These are phyloP conservation scores for Cichorium intybus DNA, from an alignment of 140 eudicot species.

Conservation along the genomic window DNA sequence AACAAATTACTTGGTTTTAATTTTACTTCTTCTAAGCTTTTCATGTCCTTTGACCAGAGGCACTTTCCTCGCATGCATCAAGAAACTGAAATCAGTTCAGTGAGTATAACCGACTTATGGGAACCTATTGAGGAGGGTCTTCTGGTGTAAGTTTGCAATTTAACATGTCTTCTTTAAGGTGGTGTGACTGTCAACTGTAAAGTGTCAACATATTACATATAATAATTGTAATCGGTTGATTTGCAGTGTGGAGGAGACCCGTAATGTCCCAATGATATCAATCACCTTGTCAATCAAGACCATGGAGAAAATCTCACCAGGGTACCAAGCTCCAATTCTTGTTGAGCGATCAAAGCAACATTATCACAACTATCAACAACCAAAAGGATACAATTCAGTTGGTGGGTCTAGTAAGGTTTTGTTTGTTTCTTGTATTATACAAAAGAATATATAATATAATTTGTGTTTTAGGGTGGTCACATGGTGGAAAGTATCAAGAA, in stretches of 20 bases:
- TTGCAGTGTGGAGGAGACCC: conserved; percentile 90
- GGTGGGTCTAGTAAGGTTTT: conserved; percentile 25
- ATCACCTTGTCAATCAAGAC: conserved; percentile 78
- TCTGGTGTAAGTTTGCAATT: conserved; percentile 55
- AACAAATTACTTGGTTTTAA: neutral
- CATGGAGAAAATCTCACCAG: conserved; percentile 86
- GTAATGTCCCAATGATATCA: conserved; percentile 94
- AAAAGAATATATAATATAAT: neutral
- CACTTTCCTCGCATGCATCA: conserved; percentile 74
- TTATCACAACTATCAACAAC: conserved; percentile 51
- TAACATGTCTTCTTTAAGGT: neutral
- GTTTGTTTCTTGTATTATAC: neutral
- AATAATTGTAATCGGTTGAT: neutral
- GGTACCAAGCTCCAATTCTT: conserved; percentile 83
- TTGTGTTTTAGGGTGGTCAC: conserved; percentile 46
- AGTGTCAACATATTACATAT: neutral
- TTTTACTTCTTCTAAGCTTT: neutral
- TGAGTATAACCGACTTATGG: conserved; percentile 82
- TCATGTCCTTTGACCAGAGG: conserved; percentile 46
- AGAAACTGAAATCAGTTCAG: conserved; percentile 78
- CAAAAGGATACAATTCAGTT: conserved; percentile 49
- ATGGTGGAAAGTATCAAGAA: conserved; percentile 71
- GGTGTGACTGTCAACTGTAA: too few relatives aligned
- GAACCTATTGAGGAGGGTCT: conserved; percentile 98
- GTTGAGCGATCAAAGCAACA: conserved; percentile 54